Evolutionary conservation across 1,284 basidiomycete species (phyloP), one percentile per base, ranked within the genome.

Genomic region (Caloboletus firmus): DNA sequence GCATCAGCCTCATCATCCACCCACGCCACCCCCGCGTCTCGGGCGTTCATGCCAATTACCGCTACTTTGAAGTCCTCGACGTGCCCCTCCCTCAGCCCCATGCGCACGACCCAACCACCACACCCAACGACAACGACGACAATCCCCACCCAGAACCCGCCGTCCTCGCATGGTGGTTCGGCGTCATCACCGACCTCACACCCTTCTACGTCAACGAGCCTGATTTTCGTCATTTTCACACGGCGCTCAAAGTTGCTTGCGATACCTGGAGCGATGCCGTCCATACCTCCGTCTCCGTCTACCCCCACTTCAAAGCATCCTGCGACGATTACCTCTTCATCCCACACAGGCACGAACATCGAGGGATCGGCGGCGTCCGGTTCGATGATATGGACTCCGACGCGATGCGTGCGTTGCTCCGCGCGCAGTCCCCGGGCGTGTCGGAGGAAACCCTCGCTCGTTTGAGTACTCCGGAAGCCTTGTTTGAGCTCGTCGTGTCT

Each of bases 301-400:
- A 93, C 74, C 82, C 85, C 1, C 74, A 79, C 0, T 93, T 95
- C 82, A 98, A 98, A 72, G 78, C 81, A 59, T 97, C 93, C 89
- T 98, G 95, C 76, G 96, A 98, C 76, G 84, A 91, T 67, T 98
- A 98, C 76, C 97, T 99, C 74, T 88, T 79, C 74, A 87, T 98
- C 65, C 81, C 90, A 3, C 95, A 98, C 70, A 86, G 95, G 30
- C 75, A 76, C 28, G 95, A 98, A 74, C 75, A 85, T 3, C 84
- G 95, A n/a, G 96, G 96, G 3, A 76, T 99, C 45, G 96, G 96
- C 24, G 95, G 95, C 1, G 82, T 99, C 61, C 98, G 98, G 76
- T 97, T 97, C 71, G 95, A 98, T 72, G 91, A 95, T 71, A 80
- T 95, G 56, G 82, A 79, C 62, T 74, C 76, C 44, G 79, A 79